Evolutionary conservation across 805 yeast genomes (phyloP).

Genomic region (Starmerella asiatica): DNA sequence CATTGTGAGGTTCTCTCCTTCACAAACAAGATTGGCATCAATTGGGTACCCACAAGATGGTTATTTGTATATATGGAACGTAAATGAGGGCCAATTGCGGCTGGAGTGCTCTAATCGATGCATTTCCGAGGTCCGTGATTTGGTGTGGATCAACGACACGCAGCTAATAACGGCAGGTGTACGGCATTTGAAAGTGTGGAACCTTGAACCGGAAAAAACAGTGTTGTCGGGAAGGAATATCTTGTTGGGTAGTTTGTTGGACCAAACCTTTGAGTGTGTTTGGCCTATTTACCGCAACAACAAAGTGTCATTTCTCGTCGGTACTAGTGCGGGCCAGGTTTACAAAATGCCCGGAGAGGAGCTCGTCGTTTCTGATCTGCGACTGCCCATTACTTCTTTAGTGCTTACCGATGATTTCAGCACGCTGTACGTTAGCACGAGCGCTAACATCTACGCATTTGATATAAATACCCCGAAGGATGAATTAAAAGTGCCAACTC

Average conservation of each 20-base stretch:
- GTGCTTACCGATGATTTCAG: neutral
- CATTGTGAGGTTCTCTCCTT: conserved; percentile 43
- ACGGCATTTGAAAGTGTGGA: conserved; percentile 53
- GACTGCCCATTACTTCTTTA: conserved; percentile 3
- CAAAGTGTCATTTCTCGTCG: conserved; percentile 21
- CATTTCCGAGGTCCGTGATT: conserved; percentile 42
- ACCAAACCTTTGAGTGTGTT: conserved; percentile 37
- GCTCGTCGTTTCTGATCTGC: neutral
- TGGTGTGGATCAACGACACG: conserved; percentile 41
- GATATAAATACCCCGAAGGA: neutral
- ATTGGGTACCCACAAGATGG: conserved; percentile 62
- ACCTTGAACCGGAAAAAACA: conserved; percentile 23
- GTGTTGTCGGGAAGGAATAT: conserved; percentile 47
- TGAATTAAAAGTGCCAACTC: neutral
- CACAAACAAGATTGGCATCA: conserved; percentile 43
- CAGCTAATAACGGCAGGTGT: conserved; percentile 45
- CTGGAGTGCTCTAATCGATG: conserved; percentile 47
- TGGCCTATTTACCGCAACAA: conserved; percentile 24
- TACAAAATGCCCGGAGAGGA: conserved; percentile 11
- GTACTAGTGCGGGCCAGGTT: conserved; percentile 12
- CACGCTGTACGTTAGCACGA: neutral
- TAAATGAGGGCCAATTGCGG: conserved; percentile 25
- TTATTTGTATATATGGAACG: conserved; percentile 47
- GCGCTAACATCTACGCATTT: neutral
- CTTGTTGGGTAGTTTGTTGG: conserved; percentile 37